Conservation (phyloP, 768 basidiomycete genomes). For the Suillus clintonianus region DNA sequence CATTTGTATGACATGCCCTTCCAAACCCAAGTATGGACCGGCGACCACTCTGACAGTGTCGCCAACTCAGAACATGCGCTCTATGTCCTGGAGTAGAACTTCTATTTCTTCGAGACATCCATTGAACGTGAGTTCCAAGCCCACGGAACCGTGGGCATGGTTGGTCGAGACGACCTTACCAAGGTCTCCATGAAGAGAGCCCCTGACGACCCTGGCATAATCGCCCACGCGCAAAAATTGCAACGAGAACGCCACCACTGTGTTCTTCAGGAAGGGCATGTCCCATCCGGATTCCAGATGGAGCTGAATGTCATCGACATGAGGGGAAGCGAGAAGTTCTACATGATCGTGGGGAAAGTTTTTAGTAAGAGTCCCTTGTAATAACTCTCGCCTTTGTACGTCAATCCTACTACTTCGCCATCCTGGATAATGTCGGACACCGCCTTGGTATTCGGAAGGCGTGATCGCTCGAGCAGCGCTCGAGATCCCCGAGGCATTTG, state of each 20-base stretch:
- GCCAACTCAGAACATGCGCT: background rate
- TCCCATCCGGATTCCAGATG: background rate
- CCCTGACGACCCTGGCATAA: background rate
- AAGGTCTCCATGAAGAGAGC: background rate
- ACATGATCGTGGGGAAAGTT: background rate
- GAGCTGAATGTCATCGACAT: background rate
- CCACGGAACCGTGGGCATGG: background rate
- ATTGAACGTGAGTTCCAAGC: background rate
- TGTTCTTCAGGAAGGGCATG: background rate
- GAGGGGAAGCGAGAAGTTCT: background rate
- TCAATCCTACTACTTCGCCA: background rate
- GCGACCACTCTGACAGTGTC: background rate
- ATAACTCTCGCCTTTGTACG: background rate
- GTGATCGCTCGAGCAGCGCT: background rate
- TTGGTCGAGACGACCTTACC: background rate
- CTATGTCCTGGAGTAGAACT: background rate
- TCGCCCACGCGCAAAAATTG: background rate
- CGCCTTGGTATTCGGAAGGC: background rate
- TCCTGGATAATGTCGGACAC: background rate
- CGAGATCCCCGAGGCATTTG: background rate
- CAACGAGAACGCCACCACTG: background rate
- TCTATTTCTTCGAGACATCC: background rate
- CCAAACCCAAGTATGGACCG: background rate
- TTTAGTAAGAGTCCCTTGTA: background rate
- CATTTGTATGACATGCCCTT: background rate